Evolutionary conservation across 768 basidiomycete species (phyloP), one percentile per base, ranked within the genome.

Genomic region (Clathrus columnatus): DNA sequence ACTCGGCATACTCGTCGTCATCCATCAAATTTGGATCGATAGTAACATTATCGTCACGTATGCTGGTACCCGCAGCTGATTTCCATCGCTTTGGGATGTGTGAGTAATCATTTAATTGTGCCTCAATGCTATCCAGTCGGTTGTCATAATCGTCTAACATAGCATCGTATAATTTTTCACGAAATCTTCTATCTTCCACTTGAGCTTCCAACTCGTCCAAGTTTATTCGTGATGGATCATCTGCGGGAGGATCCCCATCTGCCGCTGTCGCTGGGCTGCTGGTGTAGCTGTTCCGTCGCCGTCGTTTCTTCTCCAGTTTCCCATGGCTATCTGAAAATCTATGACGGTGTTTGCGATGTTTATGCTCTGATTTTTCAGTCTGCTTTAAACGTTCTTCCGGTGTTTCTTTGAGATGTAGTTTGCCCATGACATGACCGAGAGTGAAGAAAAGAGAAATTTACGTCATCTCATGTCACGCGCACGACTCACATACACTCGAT

Each of bases 1-100:
- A 94, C 62, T 91, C 88, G 1, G 85, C 80, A 61, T 95, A 95
- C 57, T 90, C 84, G 61, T 93, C 86, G 7, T 93, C 91, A 57
- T 85, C 83, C 85, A 94, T 85, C 48, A 65, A 60, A 47, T 62
- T 65, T 26, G 75, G 73, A 57, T 80, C 68, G 5, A 68, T 61
- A 17, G 63, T 61, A 2, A 50, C 44, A 50, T 59, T 65, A 48
- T 29, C 63, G 67, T 41, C 71, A 2, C 79, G 61, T 69, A 75
- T 65, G 67, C 70, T 61, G 65, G 62, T 46, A 50, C 54, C 62
- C 53, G 70, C 65, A 41, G 65, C 62, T 2, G 65, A 60, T 16
- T 75, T 68, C 85, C 88, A 91, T 41, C 87, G 76, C 60, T 78
- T 73, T 4, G 90, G 91, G 2, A 91, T 71, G 66, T 87, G 87